Base-by-base conservation (phyloP, 2,329 filamentous ascomycete species). In the Ophiocordyceps camponoti-rufipedis region DNA sequence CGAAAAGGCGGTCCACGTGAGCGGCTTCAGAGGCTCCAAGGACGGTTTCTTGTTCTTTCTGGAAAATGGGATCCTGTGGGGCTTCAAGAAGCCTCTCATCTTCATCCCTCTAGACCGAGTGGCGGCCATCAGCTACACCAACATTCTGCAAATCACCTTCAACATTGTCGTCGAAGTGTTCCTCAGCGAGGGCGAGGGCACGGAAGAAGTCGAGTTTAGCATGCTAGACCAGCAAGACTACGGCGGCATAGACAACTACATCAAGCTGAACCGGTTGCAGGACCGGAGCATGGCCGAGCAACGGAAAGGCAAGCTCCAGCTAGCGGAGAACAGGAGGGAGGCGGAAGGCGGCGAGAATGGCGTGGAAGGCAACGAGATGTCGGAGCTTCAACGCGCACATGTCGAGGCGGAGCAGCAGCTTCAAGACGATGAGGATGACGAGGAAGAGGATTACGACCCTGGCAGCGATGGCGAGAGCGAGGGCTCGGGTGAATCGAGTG, bases 161-260 rank as follows among this genome's bases (percentile, higher is more conserved):
- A 82, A 82, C 53, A 69, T 83, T 41, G 74, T 72, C 1, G 67
- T 82, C 1, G 78, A 82, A 54, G 66, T 79, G 5, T 74, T 74
- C 44, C 60, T 65, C 0, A 63, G 58, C 5, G 66, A 65, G 11
- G 66, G 62, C 14, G 69, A 70, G 38, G 59, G 57, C 12, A 73
- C 66, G 1, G 72, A 79, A 49, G 78, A 82, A 54, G 61, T 80
- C 19, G 78, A 82, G 55, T 82, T 82, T 50, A 68, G 67, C 35
- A 82, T 82, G 79, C 58, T 83, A 16, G 79, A 83, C 52, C 78
- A 83, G 58, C 75, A 77, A 50, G 77, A 83, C 54, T 82, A 79
- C 48, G 64, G 62, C 5, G 73, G 70, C 19, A 82, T 83, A 49
- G 75, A 80, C 52, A 69, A 73, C 50, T 83, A 79, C 53, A 67